Percentiles rank a stretch among this genome's conserved stretches.
Conservation (phyloP, 179 eudicot species). For the Beta lomatogona region DNA sequence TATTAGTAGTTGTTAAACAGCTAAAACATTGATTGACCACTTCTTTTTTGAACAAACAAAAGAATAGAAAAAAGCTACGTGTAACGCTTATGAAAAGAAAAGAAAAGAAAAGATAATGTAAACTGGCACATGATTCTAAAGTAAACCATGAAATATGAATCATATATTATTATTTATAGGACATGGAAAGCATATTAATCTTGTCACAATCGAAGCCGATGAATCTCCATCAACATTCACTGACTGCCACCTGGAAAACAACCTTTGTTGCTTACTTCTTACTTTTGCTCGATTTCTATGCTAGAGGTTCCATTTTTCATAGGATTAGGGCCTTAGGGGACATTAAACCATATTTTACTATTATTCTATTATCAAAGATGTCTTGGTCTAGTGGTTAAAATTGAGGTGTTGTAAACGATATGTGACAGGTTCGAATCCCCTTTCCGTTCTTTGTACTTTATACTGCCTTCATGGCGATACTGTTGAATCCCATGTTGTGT, state of each 20-base stretch:
- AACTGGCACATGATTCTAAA: neutral
- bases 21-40: neutral
- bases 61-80: neutral
- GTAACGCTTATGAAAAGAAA: neutral
- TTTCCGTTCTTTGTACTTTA: too few species aligned
- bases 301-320: too few species aligned
- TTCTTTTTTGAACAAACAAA: neutral
- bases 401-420: too few species aligned
- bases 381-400: too few species aligned
- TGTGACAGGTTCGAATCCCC: too few species aligned
- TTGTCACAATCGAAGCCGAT: slow-evolving; percentile 9
- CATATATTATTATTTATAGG: too few species aligned
- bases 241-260: neutral
- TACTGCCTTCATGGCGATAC: too few species aligned
- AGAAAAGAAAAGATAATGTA: neutral
- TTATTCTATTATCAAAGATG: too few species aligned
- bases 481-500: too few species aligned
- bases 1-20: neutral
- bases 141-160: neutral
- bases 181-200: slow-evolving; percentile 11
- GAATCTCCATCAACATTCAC: slow-evolving; percentile 6
- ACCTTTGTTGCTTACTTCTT: neutral
- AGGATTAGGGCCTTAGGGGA: too few species aligned
- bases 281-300: neutral
- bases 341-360: too few species aligned